These are phyloP conservation scores for Cystobasidium tubakii DNA, from an alignment of 768 basidiomycete genomes.

Conservation along the genomic window DNA sequence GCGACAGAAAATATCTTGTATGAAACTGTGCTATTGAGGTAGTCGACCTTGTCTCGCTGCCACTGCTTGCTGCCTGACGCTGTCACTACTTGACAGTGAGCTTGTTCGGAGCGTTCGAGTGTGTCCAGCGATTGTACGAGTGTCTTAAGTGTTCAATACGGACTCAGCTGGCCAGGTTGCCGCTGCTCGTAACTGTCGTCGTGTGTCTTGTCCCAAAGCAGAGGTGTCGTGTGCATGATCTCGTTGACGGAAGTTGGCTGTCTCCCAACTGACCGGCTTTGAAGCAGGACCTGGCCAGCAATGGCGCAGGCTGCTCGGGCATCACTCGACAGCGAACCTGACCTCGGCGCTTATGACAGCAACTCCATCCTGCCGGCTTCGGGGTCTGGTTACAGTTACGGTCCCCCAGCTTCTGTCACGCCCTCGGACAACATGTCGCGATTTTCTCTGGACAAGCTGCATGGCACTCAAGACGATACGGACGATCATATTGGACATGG, in stretches of 20 bases:
- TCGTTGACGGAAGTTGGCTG: not conserved
- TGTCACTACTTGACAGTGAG: not conserved
- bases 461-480: not conserved
- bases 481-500: not conserved
- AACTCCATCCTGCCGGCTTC: not conserved
- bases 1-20: too few species aligned
- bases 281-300: not conserved
- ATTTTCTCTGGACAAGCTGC: not conserved
- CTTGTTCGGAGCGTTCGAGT: too few species aligned
- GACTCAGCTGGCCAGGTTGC: not conserved
- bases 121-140: too few species aligned
- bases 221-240: not conserved
- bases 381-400: not conserved
- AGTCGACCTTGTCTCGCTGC: not conserved
- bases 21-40: not conserved
- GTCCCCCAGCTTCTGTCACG: not conserved
- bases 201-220: not conserved
- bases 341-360: not conserved
- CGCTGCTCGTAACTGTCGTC: not conserved
- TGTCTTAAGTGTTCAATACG: not conserved
- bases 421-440: conserved; percentile 12
- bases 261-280: not conserved
- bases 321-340: conserved; percentile 15
- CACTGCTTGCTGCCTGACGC: not conserved
- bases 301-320: not conserved